Conservation (phyloP, 331 rosid genomes). For the Ulmus americana region DNA sequence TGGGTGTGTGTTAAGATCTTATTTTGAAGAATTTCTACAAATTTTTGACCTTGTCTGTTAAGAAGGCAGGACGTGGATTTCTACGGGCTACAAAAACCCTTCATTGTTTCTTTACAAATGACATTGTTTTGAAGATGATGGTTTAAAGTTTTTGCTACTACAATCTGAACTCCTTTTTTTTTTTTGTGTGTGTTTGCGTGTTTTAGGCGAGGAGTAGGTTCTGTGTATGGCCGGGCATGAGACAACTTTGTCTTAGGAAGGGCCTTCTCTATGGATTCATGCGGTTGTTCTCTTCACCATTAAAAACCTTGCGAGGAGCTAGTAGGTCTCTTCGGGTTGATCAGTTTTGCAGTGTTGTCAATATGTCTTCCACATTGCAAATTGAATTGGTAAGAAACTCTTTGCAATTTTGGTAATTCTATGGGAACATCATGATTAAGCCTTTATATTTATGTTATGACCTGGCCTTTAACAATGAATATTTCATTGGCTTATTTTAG, state of each 20-base stretch:
- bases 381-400: slow-evolving; percentile 70
- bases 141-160: slow-evolving; percentile 5
- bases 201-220: slow-evolving; percentile 57
- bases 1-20: background rate
- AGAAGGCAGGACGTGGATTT: background rate
- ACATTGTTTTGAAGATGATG: background rate
- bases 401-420: slow-evolving; percentile 1
- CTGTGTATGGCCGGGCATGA: slow-evolving; percentile 69
- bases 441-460: too few relatives aligned
- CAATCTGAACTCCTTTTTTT: slow-evolving; percentile 14
- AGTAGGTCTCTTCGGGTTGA: slow-evolving; percentile 72
- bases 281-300: slow-evolving; percentile 62
- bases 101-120: background rate
- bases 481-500: too few relatives aligned
- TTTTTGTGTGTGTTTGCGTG: background rate
- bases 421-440: too few relatives aligned
- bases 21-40: background rate
- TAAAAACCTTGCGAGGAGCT: slow-evolving; percentile 87
- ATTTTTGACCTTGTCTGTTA: background rate
- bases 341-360: slow-evolving; percentile 91
- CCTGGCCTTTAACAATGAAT: too few relatives aligned
- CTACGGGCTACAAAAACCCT: background rate
- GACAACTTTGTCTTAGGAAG: slow-evolving; percentile 62
- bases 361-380: slow-evolving; percentile 63
- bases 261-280: slow-evolving; percentile 70